Conservation (phyloP, 495 filamentous ascomycete genomes). For the Trypethelium eluteriae region DNA sequence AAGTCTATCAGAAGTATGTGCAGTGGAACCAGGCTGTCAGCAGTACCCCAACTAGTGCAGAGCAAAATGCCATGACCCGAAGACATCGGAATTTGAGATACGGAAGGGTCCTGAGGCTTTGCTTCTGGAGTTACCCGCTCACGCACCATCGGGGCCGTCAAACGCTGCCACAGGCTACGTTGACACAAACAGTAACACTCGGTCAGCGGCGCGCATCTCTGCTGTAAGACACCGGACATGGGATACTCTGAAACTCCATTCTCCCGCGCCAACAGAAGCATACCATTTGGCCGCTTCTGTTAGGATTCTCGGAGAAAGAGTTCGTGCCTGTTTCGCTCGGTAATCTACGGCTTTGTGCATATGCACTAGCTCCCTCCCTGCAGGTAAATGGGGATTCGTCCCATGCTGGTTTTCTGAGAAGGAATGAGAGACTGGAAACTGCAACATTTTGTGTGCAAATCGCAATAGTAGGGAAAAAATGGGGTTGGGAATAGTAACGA, state of each 20-base stretch:
- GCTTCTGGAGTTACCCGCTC: not conserved
- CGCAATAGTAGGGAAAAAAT: too few species aligned
- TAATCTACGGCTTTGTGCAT: too few species aligned
- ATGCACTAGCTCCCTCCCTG: too few species aligned
- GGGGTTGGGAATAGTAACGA: too few species aligned
- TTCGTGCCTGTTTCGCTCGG: too few species aligned
- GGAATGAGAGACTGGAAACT: too few species aligned
- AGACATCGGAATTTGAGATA: conserved; percentile 1
- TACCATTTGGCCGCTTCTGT: too few species aligned
- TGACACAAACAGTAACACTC: not conserved
- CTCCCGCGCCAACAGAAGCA: not conserved
- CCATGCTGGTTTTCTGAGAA: too few species aligned
- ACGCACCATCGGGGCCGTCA: not conserved
- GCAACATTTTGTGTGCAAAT: too few species aligned
- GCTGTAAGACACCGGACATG: not conserved
- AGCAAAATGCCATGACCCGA: conserved; percentile 7
- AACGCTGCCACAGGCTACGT: not conserved
- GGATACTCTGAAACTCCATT: not conserved
- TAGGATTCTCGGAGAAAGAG: too few species aligned
- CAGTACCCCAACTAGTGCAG: not conserved
- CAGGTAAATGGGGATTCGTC: too few species aligned
- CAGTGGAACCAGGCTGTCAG: conserved; percentile 7
- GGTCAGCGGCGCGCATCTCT: not conserved
- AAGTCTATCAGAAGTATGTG: not conserved
- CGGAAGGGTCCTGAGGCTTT: not conserved